A percentile compares a stretch with the other conserved stretches of the same genome.
These are phyloP conservation scores for Wickerhamiella sergipiensis DNA, from an alignment of 805 yeast species.

Conservation along the genomic window DNA sequence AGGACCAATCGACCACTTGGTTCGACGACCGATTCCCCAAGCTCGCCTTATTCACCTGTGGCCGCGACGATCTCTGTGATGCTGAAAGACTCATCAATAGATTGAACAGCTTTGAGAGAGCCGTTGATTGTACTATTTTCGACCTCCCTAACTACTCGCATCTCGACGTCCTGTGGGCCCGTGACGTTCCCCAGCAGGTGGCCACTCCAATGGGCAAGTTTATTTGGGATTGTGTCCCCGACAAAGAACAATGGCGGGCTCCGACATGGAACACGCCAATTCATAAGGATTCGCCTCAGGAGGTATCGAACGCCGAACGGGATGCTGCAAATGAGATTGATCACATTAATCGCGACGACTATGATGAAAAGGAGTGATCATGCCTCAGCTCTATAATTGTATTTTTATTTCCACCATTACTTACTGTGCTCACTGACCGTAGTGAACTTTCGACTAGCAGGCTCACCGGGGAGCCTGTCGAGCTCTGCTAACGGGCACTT, in stretches of 20 bases:
- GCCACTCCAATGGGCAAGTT: constrained; percentile 33
- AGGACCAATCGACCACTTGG: constrained; percentile 33
- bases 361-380: neutral
- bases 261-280: neutral
- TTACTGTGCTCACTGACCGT: no score
- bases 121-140: constrained; percentile 20
- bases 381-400: neutral
- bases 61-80: constrained; percentile 62
- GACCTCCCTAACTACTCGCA: constrained; percentile 61
- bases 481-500: no score
- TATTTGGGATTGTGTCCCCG: constrained; percentile 13
- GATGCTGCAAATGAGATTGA: neutral
- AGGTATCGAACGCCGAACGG: neutral
- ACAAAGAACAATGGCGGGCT: neutral
- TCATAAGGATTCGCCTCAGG: neutral
- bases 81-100: constrained; percentile 56
- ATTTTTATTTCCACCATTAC: no score
- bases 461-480: no score
- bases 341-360: neutral
- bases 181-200: constrained; percentile 50
- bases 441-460: no score
- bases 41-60: constrained; percentile 57
- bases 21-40: constrained; percentile 36
- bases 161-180: constrained; percentile 88
- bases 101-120: constrained; percentile 28